Evolutionary conservation across 2,329 filamentous ascomycete genomes (phyloP), one percentile per base, ranked within the genome.

Genomic region (Zopfia rhizophila): DNA sequence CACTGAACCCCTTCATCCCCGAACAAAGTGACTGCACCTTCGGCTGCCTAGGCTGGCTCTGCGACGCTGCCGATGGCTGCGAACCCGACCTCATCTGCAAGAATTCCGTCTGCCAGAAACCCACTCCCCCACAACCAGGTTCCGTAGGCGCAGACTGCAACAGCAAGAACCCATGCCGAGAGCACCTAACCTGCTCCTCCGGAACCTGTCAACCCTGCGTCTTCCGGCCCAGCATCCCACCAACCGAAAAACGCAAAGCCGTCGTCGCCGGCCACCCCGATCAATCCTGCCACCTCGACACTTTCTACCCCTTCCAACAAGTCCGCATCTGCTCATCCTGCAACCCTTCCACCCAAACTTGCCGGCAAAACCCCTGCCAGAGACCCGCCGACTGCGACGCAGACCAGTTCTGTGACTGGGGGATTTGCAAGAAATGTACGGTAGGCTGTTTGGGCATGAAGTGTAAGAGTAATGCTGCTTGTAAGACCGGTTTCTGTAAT

Each of bases 401-500:
- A 1, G 33, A 63, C 37, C 42, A 59, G 18, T 67, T 56, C 51
- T 69, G 66, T 39, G 50, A 55, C 36, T 67, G 63, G 63, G 61
- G 64, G 2, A 7, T 51, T 1, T 71, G 68, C 36, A 54, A 49
- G 6, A 19, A 48, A 1, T 71, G 68, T 29, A 41, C 22, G 0
- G 4, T 44, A 0, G 41, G 52, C 1, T 69, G 66, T 37, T 53
- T 66, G 4, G 66, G 66, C 4, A 48, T 50, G 0, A 38, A 35
- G 0, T 71, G 68, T 47, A 56, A 48, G 22, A 60, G 48, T 19
- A 63, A 58, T 25, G 60, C 62, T 22, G 55, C 48, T n/a, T 70
- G 68, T 25, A 68, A 65, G 38, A 69, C 66, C 1, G 66, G 66
- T 0, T 65, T 56, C 33, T 71, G 68, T 24, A 71, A 70, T 14